Conservation (phyloP, 345 rosid genomes). For the Limnanthes douglasii region DNA sequence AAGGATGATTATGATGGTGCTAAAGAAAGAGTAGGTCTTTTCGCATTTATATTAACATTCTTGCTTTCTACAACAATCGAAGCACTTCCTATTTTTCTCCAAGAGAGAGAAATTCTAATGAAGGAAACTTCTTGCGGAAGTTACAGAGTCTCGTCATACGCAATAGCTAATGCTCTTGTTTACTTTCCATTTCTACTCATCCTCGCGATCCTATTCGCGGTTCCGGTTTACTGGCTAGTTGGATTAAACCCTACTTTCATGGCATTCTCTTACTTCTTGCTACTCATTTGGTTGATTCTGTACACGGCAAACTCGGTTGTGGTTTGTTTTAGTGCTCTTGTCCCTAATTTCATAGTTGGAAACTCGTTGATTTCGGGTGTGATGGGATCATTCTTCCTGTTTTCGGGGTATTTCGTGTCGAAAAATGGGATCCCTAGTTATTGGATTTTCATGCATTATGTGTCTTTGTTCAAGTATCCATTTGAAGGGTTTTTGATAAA, state of each 20-base stretch:
- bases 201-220: constrained; percentile 49
- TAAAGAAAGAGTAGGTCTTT: constrained; percentile 73
- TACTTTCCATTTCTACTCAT: constrained; percentile 88
- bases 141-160: constrained; percentile 85
- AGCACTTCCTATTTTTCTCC: constrained; percentile 79
- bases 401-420: constrained; percentile 93
- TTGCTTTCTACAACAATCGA: constrained; percentile 74
- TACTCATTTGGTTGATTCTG: constrained; percentile 85
- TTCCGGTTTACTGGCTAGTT: constrained; percentile 84
- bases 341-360: constrained; percentile 83
- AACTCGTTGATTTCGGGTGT: constrained; percentile 86
- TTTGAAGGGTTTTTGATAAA: constrained; percentile 88
- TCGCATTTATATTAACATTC: constrained; percentile 81
- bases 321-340: constrained; percentile 84
- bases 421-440: constrained; percentile 60
- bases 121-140: constrained; percentile 79
- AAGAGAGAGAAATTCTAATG: constrained; percentile 87
- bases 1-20: constrained; percentile 54
- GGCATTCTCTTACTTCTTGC: constrained; percentile 59
- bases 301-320: constrained; percentile 95
- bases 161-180: constrained; percentile 70
- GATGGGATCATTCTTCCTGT: constrained; percentile 91
- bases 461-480: constrained; percentile 89
- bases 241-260: constrained; percentile 48
- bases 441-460: constrained; percentile 94